phyloP scores from a whole-genome alignment of 129 eudicot genomes.

The Chrysanthemum makinoi region DNA sequence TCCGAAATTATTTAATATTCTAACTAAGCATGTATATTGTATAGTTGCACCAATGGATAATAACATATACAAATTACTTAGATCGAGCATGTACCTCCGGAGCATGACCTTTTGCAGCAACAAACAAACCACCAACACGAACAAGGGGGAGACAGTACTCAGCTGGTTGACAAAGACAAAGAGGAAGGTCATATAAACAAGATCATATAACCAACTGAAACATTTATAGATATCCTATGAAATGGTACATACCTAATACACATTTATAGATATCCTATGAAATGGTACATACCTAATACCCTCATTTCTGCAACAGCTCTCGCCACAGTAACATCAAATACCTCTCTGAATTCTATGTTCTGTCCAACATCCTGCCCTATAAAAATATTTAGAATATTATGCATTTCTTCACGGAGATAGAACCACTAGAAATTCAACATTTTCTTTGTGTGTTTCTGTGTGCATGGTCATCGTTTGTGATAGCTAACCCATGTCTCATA shows the following conservation, averaged over 20 bases:
- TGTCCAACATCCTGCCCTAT: constrained; percentile 86
- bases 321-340: constrained; percentile 87
- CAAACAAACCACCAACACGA: constrained; percentile 91
- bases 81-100: constrained; percentile 58
- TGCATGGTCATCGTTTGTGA: not conserved
- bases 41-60: not conserved
- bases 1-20: constrained; percentile 8
- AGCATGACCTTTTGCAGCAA: constrained; percentile 97
- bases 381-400: constrained; percentile 29
- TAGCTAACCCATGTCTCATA: constrained; percentile 8
- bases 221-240: constrained; percentile 4
- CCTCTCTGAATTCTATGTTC: constrained; percentile 63
- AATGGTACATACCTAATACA: constrained; percentile 52
- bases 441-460: not conserved
- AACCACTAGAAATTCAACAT: constrained; percentile 11
- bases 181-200: not conserved
- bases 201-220: constrained; percentile 1
- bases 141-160: constrained; percentile 97
- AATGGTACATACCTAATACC: constrained; percentile 54
- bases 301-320: constrained; percentile 99
- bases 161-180: constrained; percentile 46
- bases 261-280: constrained; percentile 4
- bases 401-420: constrained; percentile 9
- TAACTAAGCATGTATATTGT: constrained; percentile 13
- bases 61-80: not conserved